Evolutionary conservation across 2,329 filamentous ascomycete genomes (phyloP).

Genomic region (Fusarium napiforme): DNA sequence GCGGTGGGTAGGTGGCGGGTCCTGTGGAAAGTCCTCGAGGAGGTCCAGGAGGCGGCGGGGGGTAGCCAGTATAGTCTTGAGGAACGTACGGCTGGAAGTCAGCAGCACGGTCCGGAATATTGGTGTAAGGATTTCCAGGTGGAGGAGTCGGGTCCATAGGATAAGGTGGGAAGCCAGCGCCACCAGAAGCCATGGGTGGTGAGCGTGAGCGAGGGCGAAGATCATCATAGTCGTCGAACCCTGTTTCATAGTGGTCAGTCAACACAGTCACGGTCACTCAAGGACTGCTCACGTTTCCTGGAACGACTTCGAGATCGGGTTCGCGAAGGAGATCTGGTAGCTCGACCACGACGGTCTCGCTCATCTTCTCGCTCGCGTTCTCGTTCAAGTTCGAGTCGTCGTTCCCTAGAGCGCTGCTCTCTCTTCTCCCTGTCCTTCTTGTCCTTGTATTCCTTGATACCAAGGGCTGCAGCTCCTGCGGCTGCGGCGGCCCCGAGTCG

Average conservation of each 20-base stretch:
- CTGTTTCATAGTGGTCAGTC: conserved; percentile 30
- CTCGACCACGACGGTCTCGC: conserved; percentile 43
- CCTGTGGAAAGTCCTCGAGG: conserved; percentile 30
- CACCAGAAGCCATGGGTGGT: conserved; percentile 63
- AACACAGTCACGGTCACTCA: conserved; percentile 2
- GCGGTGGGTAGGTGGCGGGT: conserved; percentile 11
- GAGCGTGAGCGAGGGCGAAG: conserved; percentile 57
- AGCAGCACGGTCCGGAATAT: conserved; percentile 49
- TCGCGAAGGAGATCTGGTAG: conserved; percentile 39
- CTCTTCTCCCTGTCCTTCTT: conserved; percentile 50
- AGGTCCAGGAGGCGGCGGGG: conserved; percentile 52
- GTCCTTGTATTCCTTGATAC: conserved; percentile 69
- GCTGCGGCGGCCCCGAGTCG: conserved; percentile 65
- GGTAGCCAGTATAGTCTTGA: conserved; percentile 55
- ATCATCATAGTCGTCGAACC: conserved; percentile 50
- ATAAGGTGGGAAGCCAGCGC: conserved; percentile 60
- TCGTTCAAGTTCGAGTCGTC: conserved; percentile 38
- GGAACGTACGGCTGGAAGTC: conserved; percentile 57
- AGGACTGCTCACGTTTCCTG: conserved; percentile 43
- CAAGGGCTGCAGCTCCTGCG: conserved; percentile 70
- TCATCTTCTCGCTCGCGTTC: conserved; percentile 37
- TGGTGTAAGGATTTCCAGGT: conserved; percentile 48
- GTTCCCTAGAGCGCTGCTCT: conserved; percentile 51
- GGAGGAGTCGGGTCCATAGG: conserved; percentile 46
- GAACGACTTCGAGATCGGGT: conserved; percentile 42